Percentiles rank a stretch among this genome's conserved stretches.
Evolutionary conservation across 2,329 filamentous ascomycete genomes (phyloP).

Genomic region (Sordariomycetes sp.): DNA sequence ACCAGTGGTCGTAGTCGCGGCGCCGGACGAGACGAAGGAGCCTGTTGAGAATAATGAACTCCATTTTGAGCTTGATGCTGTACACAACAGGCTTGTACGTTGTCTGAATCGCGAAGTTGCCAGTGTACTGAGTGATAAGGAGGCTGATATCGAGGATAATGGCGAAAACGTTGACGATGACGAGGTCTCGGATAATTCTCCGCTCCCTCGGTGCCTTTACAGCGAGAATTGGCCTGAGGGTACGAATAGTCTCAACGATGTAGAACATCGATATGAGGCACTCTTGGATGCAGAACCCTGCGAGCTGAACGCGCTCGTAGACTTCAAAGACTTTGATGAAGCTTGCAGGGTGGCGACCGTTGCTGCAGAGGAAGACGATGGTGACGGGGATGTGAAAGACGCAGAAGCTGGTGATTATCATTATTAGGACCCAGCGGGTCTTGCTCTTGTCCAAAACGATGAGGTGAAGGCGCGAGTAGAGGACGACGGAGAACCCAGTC

Average conservation of each 20-base stretch:
- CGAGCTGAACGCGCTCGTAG: conserved; percentile 47
- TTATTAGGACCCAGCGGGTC: conserved; percentile 39
- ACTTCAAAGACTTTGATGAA: conserved; percentile 26
- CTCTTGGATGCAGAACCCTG: conserved; percentile 46
- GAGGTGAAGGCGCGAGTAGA: conserved; percentile 55
- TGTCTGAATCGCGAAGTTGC: conserved; percentile 16
- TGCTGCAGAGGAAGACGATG: conserved; percentile 44
- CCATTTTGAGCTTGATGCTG: conserved; percentile 19
- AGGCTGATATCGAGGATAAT: conserved; percentile 27
- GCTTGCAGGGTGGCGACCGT: conserved; percentile 12
- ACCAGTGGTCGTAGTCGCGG: background rate
- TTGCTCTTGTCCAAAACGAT: conserved; percentile 39
- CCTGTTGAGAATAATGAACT: conserved; percentile 19
- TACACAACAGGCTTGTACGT: conserved; percentile 17
- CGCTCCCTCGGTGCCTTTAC: conserved; percentile 1
- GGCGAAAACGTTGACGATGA: conserved; percentile 28
- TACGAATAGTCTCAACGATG: conserved; percentile 40
- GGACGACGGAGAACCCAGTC: conserved; percentile 50
- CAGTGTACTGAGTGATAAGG: conserved; percentile 15
- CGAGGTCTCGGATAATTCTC: conserved; percentile 18
- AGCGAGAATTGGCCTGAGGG: conserved; percentile 23
- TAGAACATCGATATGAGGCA: conserved; percentile 42
- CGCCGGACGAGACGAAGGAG: conserved; percentile 12
- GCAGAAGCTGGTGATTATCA: conserved; percentile 48
- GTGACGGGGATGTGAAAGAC: conserved; percentile 44